Conservation (phyloP, 371 early-diverging fungal species). For the Mortierella sp. region DNA sequence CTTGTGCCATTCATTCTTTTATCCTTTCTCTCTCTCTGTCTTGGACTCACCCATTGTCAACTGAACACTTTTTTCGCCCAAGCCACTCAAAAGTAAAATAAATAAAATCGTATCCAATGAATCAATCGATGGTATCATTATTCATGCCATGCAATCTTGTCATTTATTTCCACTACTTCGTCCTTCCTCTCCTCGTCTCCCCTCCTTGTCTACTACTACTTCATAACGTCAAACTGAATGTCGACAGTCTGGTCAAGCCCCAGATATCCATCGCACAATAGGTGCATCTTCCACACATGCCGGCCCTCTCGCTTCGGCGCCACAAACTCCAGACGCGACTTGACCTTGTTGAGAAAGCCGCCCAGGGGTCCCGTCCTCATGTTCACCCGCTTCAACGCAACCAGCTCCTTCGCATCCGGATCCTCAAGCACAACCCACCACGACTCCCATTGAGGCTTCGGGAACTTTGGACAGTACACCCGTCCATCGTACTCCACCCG, state of each 20-base stretch:
- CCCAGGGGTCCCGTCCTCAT: slow-evolving; percentile 73
- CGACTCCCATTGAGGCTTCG: slow-evolving; percentile 92
- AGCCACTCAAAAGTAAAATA: too few species aligned
- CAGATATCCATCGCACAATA: slow-evolving; percentile 86
- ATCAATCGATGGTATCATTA: too few species aligned
- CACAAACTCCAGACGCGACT: slow-evolving; percentile 65
- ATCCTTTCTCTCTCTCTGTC: too few species aligned
- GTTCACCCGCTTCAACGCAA: slow-evolving; percentile 82
- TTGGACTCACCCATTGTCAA: too few species aligned
- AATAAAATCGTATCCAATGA: too few species aligned
- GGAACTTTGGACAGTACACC: slow-evolving; percentile 82
- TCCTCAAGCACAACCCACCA: slow-evolving; percentile 92
- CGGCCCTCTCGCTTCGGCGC: slow-evolving; percentile 78
- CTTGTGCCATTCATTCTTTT: too few species aligned
- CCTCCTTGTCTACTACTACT: too few species aligned
- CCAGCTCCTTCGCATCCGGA: slow-evolving; percentile 60
- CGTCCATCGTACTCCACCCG: slow-evolving; percentile 71
- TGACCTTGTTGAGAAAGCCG: slow-evolving; percentile 60
- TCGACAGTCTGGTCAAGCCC: slow-evolving; percentile 80
- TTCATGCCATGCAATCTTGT: too few species aligned
- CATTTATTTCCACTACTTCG: too few species aligned
- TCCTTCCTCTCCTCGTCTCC: too few species aligned
- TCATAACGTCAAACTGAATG: slow-evolving; percentile 66
- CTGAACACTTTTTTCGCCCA: too few species aligned
- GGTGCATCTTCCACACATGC: slow-evolving; percentile 68